A percentile compares a stretch with the other conserved stretches of the same genome.
phyloP scores from a whole-genome alignment of 139 green algal species.

The Auxenochlorella pyrenoidosa region DNA sequence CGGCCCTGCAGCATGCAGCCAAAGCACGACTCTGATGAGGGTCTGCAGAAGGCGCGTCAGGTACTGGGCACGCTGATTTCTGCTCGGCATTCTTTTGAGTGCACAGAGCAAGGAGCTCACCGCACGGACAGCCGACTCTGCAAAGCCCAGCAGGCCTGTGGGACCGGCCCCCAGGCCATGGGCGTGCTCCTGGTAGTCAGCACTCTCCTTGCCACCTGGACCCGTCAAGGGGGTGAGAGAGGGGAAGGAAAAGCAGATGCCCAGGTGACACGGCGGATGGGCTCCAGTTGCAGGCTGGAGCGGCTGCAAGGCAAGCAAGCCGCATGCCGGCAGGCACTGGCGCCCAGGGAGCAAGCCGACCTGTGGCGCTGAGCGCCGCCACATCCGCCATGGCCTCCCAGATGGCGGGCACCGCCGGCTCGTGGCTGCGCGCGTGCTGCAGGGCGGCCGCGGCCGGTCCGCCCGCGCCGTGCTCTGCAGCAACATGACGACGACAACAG shows the following conservation, averaged over 20 bases:
- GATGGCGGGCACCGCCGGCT: slow-evolving; percentile 58
- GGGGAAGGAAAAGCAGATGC: not conserved
- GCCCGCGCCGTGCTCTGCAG: slow-evolving; percentile 9
- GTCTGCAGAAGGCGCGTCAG: not conserved
- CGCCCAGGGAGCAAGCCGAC: not conserved
- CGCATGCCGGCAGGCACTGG: too few relatives aligned
- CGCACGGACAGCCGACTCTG: slow-evolving; percentile 39
- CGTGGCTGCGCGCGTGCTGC: slow-evolving; percentile 65
- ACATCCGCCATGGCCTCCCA: slow-evolving; percentile 84
- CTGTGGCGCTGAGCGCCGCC: slow-evolving; percentile 45
- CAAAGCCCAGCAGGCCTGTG: slow-evolving; percentile 49
- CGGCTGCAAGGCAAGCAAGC: too few relatives aligned
- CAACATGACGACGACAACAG: too few relatives aligned
- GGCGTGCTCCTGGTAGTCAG: slow-evolving; percentile 64
- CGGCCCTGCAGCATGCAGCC: not conserved
- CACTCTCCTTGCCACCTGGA: slow-evolving; percentile 32
- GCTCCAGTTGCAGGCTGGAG: too few relatives aligned
- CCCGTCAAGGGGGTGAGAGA: not conserved
- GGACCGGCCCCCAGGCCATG: slow-evolving; percentile 59
- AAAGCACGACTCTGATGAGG: not conserved
- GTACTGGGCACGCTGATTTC: not conserved
- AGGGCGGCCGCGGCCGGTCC: slow-evolving; percentile 38
- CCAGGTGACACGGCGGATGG: too few relatives aligned
- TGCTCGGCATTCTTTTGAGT: not conserved
- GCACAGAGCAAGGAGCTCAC: not conserved